These are phyloP conservation scores for Neospora caninum DNA, from an alignment of 169 alveolate species.

Conservation along the genomic window DNA sequence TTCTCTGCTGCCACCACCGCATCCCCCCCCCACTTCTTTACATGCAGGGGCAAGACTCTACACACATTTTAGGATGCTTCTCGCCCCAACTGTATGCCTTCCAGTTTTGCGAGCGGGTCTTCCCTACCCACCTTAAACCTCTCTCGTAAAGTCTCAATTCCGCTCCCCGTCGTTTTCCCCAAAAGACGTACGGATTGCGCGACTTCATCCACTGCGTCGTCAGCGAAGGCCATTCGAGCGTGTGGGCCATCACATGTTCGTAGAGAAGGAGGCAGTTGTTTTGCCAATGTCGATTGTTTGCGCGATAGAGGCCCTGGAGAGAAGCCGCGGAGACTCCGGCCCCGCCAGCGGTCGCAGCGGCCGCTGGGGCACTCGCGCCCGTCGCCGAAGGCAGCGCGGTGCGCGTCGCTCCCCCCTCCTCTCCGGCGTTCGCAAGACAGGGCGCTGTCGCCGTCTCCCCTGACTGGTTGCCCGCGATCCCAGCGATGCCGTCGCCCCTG, in stretches of 20 bases:
- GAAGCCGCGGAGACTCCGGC: not conserved
- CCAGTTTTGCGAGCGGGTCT: too few relatives aligned
- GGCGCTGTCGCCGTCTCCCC: too few relatives aligned
- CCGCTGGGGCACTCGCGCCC: not conserved
- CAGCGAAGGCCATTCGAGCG: conserved; percentile 97
- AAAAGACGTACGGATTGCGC: conserved; percentile 49
- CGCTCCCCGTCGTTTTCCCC: too few relatives aligned
- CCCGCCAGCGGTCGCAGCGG: not conserved
- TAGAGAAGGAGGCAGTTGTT: conserved; percentile 94
- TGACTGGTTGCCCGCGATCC: too few relatives aligned
- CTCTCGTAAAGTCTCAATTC: too few relatives aligned
- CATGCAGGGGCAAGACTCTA: too few relatives aligned
- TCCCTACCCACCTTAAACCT: too few relatives aligned
- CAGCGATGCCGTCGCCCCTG: not conserved
- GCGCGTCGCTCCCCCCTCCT: not conserved
- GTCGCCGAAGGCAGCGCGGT: not conserved
- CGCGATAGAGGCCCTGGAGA: conserved; percentile 35
- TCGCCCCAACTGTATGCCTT: too few relatives aligned
- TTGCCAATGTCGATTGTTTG: conserved; percentile 89
- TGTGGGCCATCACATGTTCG: conserved; percentile 91
- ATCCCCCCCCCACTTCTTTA: too few relatives aligned
- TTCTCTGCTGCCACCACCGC: too few relatives aligned
- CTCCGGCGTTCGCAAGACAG: not conserved
- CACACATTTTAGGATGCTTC: too few relatives aligned
- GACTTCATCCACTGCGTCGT: conserved; percentile 89